Conservation (phyloP, 2,329 filamentous ascomycete genomes). For the Microcera coccophila region DNA sequence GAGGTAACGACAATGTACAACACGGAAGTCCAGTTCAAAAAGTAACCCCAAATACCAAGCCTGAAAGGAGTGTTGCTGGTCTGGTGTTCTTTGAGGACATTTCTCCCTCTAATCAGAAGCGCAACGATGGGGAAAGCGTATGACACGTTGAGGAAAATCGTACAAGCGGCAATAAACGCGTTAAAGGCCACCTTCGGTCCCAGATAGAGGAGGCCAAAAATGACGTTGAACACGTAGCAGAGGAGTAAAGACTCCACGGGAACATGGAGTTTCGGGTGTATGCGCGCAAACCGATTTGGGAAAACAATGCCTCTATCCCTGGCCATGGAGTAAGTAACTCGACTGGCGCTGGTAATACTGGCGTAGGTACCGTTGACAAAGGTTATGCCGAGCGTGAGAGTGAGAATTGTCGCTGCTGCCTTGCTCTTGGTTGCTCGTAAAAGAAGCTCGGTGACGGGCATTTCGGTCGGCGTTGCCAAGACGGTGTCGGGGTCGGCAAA, state of each 20-base stretch:
- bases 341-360: constrained; percentile 40
- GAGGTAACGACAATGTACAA: constrained; percentile 39
- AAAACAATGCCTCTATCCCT: background rate
- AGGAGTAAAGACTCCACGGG: constrained; percentile 40
- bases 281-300: constrained; percentile 31
- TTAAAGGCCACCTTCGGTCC: constrained; percentile 45
- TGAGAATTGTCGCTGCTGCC: constrained; percentile 39
- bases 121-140: constrained; percentile 41
- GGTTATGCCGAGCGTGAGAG: constrained; percentile 39
- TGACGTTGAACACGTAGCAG: constrained; percentile 40
- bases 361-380: constrained; percentile 45
- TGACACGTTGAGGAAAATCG: constrained; percentile 44
- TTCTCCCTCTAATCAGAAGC: constrained; percentile 35
- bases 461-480: constrained; percentile 36
- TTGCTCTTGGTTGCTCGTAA: constrained; percentile 38
- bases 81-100: constrained; percentile 26
- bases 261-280: constrained; percentile 37
- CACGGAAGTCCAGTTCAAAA: constrained; percentile 31
- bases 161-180: constrained; percentile 43
- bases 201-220: constrained; percentile 43
- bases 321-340: constrained; percentile 46
- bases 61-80: constrained; percentile 25
- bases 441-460: constrained; percentile 45
- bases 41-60: constrained; percentile 29
- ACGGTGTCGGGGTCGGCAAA: constrained; percentile 36